Evolutionary conservation across 2,329 filamentous ascomycete species (phyloP).

Genomic region (Diaporthe ampelina): DNA sequence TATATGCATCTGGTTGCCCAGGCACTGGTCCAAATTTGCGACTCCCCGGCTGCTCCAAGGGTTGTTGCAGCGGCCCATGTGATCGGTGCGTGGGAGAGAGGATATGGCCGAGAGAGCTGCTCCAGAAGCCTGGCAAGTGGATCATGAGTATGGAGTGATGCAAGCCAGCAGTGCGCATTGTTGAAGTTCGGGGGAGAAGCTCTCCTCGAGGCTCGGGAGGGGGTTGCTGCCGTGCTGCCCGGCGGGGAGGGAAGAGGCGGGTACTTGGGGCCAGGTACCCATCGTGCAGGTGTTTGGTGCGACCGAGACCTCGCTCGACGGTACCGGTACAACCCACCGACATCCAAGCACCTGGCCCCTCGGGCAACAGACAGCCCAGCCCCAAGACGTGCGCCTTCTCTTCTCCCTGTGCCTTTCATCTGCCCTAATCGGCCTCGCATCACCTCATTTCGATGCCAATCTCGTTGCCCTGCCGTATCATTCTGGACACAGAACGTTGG

Average conservation of each 20-base stretch:
- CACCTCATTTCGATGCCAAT: constrained; percentile 2
- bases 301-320: background rate
- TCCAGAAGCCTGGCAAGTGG: no score
- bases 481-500: constrained; percentile 13
- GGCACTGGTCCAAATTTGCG: background rate
- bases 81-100: background rate
- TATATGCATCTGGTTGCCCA: background rate
- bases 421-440: constrained; percentile 1
- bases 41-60: background rate
- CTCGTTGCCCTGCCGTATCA: background rate
- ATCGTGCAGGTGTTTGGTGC: background rate
- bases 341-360: background rate
- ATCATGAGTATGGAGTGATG: background rate
- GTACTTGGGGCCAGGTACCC: background rate
- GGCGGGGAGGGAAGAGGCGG: no score
- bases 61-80: background rate
- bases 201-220: constrained; percentile 1
- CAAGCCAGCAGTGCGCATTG: constrained; percentile 24
- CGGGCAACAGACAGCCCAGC: background rate
- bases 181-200: constrained; percentile 4
- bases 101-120: background rate
- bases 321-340: background rate
- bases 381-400: constrained; percentile 12
- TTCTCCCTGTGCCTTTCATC: constrained; percentile 16
- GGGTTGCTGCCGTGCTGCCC: background rate